Base-by-base conservation (phyloP, 179 eudicot genomes). In the Silene noctiflora region DNA sequence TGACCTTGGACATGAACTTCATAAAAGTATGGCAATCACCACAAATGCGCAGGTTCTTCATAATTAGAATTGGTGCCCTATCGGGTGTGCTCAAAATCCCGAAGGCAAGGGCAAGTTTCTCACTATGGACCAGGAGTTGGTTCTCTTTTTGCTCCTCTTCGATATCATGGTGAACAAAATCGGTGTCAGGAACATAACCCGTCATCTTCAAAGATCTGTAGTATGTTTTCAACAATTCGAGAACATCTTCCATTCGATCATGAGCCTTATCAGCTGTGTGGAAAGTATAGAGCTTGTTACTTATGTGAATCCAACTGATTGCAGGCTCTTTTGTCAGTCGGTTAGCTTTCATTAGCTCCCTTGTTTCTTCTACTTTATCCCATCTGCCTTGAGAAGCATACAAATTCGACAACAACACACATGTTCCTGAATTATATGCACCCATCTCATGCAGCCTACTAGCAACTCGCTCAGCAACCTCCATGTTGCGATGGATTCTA, bases 111-210 rank as follows among this genome's bases (percentile, higher is more conserved):
- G 84, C 88, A 78, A 85, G 86, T 76, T 85, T 85, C 82, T 83
- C 86, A 20, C 83, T 80, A 78, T 83, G 88, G 65, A 81, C 71
- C 29, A 85, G 79, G 19, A 85, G 81, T 44, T 81, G 84, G 42
- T 78, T 76, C 67, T 81, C 80, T 33, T 85, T 85, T 74, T 83
- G 86, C 78, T 85, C 84, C 64, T 85, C 88, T 64, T 80, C 88
- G 71, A 85, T 77, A 53, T 81, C 88, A 73, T 81, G 84, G 55
- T 76, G 79, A 73, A 77, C 84, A 51, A 83, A 83, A 48, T 76
- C 80, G 21, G 82, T 81, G 60, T 78, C 79, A 1, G 86, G 82
- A 31, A 81, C 76, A 81, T 83, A 83, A 1, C 82, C 86, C 46
- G 80, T 74, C 82, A 83, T 56, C 64, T 72, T 83, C 58, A 83